These are phyloP conservation scores for Fusarium transvaalense DNA, from an alignment of 2,329 filamentous ascomycete genomes.

Conservation along the genomic window DNA sequence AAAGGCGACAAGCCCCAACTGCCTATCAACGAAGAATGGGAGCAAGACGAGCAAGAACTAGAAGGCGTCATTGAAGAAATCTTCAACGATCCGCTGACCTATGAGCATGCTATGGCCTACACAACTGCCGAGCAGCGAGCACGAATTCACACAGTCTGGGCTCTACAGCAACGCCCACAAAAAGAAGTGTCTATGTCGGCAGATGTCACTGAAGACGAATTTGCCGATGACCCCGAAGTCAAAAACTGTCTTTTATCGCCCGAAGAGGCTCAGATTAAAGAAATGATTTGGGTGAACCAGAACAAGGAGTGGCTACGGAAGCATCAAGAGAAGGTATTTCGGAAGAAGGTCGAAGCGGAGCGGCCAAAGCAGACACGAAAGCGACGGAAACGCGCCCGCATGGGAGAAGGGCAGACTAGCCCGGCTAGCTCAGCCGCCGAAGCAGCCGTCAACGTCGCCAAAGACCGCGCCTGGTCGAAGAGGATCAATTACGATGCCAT, in stretches of 20 bases:
- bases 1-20: conserved; percentile 58
- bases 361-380: conserved; percentile 69
- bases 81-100: conserved; percentile 71
- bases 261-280: conserved; percentile 83
- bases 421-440: conserved; percentile 77
- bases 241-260: conserved; percentile 79
- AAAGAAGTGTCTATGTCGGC: conserved; percentile 68
- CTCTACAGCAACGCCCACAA: conserved; percentile 61
- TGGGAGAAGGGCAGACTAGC: conserved; percentile 73
- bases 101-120: conserved; percentile 68
- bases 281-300: conserved; percentile 92
- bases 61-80: conserved; percentile 79
- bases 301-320: conserved; percentile 94
- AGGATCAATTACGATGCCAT: conserved; percentile 80
- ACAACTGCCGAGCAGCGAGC: conserved; percentile 69
- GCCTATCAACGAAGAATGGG: conserved; percentile 72
- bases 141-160: conserved; percentile 65
- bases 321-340: conserved; percentile 85
- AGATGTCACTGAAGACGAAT: conserved; percentile 83
- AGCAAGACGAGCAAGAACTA: conserved; percentile 72
- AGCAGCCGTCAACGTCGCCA: conserved; percentile 75
- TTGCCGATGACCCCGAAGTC: conserved; percentile 91
- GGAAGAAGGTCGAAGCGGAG: conserved; percentile 73
- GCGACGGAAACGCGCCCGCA: conserved; percentile 66
- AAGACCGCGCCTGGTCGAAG: conserved; percentile 76